Evolutionary conservation across 176 grass and related monocot genomes (phyloP), one percentile per base, ranked within the genome.

Genomic region (Cymbopogon citratus): DNA sequence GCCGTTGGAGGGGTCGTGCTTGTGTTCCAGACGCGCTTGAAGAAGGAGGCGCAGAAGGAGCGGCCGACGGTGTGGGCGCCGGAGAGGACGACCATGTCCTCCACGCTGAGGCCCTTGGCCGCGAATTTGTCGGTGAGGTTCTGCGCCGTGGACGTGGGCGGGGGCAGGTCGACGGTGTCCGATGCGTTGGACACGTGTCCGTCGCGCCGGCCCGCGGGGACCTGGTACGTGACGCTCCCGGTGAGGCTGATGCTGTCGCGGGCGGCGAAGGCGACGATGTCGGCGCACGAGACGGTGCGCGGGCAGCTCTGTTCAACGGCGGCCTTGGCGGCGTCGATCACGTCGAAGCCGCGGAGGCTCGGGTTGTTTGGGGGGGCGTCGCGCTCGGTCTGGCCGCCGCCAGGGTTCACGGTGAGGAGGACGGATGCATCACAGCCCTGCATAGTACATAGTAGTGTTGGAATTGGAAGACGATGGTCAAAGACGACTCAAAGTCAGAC

Each of bases 231-330:
- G 45, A 91, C 75, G 81, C 81, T 91, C 79, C 91, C 90, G 61
- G 89, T 78, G 59, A 92, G 93, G 79, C 83, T 40, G 80, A 91
- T 66, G 71, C 89, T 90, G 51, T 90, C 87, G n/a, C 93, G 85
- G 2, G 93, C 85, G 2, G 93, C 90, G 71, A 92, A 87, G 24
- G 90, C 93, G 1, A 91, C 60, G 85, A 92, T 87, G 66, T 92
- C 89, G 15, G 90, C 85, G 71, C 91, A 96, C n/a, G 93, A 91
- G 2, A 91, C 76, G 0, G 83, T 91, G 44, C 83, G 39, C 3
- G 90, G 80, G 48, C 90, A 92, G 77, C 44, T 79, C 39, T 0
- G 62, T 71, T 91, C 89, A 6, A 91, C 77, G 36, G 81, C 77
- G 23, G 84, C 62, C 90, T 89, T 89, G 70, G 87, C 90, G 18